These are phyloP conservation scores for Myriosclerotinia curreyana DNA, from an alignment of 2,329 filamentous ascomycete species.

Conservation along the genomic window DNA sequence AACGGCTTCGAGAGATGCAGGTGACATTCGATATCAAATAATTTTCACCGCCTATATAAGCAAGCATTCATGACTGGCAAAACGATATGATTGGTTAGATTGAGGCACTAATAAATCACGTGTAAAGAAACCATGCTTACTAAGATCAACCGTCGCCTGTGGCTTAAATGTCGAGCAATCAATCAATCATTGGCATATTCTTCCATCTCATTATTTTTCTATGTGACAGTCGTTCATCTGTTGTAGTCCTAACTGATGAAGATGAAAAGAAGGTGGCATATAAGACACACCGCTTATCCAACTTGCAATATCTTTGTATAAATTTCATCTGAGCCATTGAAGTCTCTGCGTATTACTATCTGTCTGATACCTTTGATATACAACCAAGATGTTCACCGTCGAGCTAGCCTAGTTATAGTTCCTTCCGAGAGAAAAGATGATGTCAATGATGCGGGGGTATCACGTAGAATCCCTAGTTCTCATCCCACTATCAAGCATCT, in stretches of 20 bases:
- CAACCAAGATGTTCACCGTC: background rate
- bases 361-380: background rate
- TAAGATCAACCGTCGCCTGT: background rate
- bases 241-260: background rate
- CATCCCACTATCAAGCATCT: background rate
- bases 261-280: background rate
- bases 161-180: constrained; percentile 5
- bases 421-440: background rate
- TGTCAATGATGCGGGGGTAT: background rate
- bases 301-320: too few relatives aligned
- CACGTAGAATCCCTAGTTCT: background rate
- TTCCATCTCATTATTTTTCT: background rate
- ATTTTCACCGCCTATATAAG: background rate
- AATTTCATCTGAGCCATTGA: background rate
- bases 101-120: background rate
- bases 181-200: background rate
- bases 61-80: background rate
- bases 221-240: background rate
- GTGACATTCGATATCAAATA: background rate
- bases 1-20: background rate
- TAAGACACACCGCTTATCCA: background rate
- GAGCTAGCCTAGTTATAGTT: background rate
- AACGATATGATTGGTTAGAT: background rate
- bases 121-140: background rate
- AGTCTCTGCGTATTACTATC: background rate